These are phyloP conservation scores for Citrus mangshanensis DNA, from an alignment of 345 rosid genomes.

Conservation along the genomic window DNA sequence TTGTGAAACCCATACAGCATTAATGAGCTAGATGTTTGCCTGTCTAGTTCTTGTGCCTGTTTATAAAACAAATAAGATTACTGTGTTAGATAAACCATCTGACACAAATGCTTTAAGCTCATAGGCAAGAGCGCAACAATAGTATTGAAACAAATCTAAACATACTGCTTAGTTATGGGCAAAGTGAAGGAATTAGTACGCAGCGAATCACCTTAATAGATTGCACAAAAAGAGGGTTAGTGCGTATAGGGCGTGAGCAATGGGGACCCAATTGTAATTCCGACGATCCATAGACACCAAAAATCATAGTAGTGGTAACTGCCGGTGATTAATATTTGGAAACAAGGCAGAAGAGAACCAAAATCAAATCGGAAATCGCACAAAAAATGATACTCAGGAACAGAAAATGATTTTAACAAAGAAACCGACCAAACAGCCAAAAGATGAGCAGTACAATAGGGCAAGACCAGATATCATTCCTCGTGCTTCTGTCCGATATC, in stretches of 20 bases:
- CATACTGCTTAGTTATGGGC: too few species aligned
- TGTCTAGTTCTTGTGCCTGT: constrained; percentile 37
- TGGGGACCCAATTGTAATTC: constrained; percentile 41
- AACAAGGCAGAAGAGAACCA: neutral
- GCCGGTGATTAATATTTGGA: constrained; percentile 17
- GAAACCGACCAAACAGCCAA: constrained; percentile 53
- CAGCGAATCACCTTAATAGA: constrained; percentile 36
- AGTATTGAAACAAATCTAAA: too few species aligned
- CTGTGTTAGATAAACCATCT: too few species aligned
- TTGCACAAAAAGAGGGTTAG: constrained; percentile 48
- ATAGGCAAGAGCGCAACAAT: too few species aligned
- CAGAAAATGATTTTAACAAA: neutral
- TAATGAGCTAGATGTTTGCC: constrained; percentile 28
- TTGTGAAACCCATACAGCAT: constrained; percentile 41
- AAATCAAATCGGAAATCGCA: neutral
- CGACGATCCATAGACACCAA: constrained; percentile 48
- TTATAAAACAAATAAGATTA: constrained; percentile 13
- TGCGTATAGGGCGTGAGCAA: constrained; percentile 38
- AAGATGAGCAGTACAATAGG: constrained; percentile 32
- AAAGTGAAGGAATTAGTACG: neutral
- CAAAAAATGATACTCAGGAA: neutral
- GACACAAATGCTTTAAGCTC: too few species aligned
- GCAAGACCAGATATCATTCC: constrained; percentile 48
- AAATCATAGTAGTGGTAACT: constrained; percentile 52
- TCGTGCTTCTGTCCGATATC: constrained; percentile 18